A percentile compares a stretch with the other conserved stretches of the same genome.
Conservation (phyloP, 2,329 filamentous ascomycete genomes). For the Colletotrichum lentis region DNA sequence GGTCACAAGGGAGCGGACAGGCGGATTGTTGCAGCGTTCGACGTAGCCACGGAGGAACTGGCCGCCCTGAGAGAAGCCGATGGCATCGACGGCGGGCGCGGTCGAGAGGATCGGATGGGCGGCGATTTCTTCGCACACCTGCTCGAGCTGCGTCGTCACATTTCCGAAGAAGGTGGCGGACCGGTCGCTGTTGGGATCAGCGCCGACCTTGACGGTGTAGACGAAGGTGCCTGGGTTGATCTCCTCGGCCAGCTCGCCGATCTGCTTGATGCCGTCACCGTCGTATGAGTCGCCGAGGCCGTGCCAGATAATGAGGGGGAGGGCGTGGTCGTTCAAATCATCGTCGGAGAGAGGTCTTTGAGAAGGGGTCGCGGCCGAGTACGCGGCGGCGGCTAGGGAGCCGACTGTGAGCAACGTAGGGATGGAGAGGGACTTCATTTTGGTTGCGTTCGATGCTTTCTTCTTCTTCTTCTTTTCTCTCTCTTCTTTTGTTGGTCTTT, state of each 20-base stretch:
- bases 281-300: constrained; percentile 79
- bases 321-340: constrained; percentile 68
- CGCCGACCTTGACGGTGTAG: constrained; percentile 78
- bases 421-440: constrained; percentile 47
- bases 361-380: constrained; percentile 28
- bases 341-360: constrained; percentile 42
- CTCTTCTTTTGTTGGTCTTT: background rate
- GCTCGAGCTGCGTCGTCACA: constrained; percentile 77
- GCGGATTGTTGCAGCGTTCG: constrained; percentile 82
- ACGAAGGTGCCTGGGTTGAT: constrained; percentile 85
- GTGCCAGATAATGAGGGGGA: constrained; percentile 96
- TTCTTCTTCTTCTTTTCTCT: background rate
- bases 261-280: constrained; percentile 74
- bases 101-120: constrained; percentile 80
- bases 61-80: constrained; percentile 95
- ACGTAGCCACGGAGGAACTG: constrained; percentile 94
- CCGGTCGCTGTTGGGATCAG: constrained; percentile 73
- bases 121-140: constrained; percentile 81
- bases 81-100: constrained; percentile 83
- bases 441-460: constrained; percentile 29
- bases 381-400: constrained; percentile 39
- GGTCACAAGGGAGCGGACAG: constrained; percentile 81
- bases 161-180: constrained; percentile 91
- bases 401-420: constrained; percentile 47
- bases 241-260: constrained; percentile 75